phyloP scores from a whole-genome alignment of 2,329 filamentous ascomycete genomes.

The Botrytis deweyae region DNA sequence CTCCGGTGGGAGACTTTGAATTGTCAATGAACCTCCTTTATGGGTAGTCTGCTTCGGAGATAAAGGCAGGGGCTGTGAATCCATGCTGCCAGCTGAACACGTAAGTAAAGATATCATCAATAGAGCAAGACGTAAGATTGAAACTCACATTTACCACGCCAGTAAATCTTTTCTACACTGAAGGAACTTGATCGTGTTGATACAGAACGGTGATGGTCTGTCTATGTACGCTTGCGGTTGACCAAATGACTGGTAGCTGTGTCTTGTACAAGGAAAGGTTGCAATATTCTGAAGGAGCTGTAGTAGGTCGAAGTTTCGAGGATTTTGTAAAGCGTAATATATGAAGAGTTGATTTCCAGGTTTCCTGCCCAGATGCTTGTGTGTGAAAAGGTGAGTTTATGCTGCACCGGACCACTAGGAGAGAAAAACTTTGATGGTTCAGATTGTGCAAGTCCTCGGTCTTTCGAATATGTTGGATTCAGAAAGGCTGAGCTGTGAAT shows the following conservation, averaged over 20 bases:
- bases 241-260: neutral
- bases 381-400: neutral
- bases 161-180: no score
- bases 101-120: neutral
- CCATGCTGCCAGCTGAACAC: neutral
- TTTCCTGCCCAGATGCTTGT: neutral
- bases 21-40: neutral
- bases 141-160: neutral
- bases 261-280: no score
- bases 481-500: neutral
- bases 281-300: neutral
- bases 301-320: neutral
- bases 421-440: neutral
- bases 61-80: neutral
- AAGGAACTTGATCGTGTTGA: neutral
- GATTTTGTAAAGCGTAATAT: neutral
- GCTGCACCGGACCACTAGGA: no score
- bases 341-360: neutral
- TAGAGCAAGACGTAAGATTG: neutral
- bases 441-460: neutral
- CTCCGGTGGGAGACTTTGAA: neutral
- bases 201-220: neutral
- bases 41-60: neutral
- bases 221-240: neutral
- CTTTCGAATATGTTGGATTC: neutral